phyloP scores from a whole-genome alignment of 805 yeast species.

The Ogataea dorogensis region DNA sequence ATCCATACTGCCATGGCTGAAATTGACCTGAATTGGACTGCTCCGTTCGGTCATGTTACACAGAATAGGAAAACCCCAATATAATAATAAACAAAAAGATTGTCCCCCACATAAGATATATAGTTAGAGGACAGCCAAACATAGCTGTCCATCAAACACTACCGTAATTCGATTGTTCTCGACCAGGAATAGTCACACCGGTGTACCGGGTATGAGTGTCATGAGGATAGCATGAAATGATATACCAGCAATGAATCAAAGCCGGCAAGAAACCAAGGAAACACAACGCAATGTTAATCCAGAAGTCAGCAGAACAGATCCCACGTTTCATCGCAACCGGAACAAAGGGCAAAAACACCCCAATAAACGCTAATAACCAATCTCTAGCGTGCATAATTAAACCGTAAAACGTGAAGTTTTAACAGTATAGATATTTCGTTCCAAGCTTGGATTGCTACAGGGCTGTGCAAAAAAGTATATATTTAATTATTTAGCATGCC shows the following conservation, averaged over 20 bases:
- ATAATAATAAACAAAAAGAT: constrained; percentile 3
- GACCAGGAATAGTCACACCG: constrained; percentile 38
- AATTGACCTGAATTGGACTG: neutral
- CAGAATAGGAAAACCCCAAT: neutral
- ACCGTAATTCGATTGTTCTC: constrained; percentile 35
- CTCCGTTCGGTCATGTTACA: neutral
- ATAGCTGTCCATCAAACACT: constrained; percentile 24
- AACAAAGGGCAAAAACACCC: constrained; percentile 68
- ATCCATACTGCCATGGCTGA: constrained; percentile 2
- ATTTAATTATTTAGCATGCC: constrained; percentile 14
- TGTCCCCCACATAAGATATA: constrained; percentile 3
- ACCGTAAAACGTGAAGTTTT: constrained; percentile 2
- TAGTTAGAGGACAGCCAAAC: constrained; percentile 17
- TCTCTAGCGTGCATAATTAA: constrained; percentile 35
- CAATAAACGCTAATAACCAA: constrained; percentile 65
- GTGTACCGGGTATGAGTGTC: constrained; percentile 27
- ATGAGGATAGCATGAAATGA: constrained; percentile 68
- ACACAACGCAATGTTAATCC: constrained; percentile 66
- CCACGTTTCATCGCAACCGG: constrained; percentile 73
- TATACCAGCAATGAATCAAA: constrained; percentile 72
- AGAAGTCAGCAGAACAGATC: constrained; percentile 52
- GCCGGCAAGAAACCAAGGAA: constrained; percentile 76
- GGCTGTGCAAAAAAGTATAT: constrained; percentile 6
- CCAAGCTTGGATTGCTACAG: constrained; percentile 6
- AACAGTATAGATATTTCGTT: neutral